Conservation (phyloP, 164 flowering plant genomes). For the Vitis riparia region DNA sequence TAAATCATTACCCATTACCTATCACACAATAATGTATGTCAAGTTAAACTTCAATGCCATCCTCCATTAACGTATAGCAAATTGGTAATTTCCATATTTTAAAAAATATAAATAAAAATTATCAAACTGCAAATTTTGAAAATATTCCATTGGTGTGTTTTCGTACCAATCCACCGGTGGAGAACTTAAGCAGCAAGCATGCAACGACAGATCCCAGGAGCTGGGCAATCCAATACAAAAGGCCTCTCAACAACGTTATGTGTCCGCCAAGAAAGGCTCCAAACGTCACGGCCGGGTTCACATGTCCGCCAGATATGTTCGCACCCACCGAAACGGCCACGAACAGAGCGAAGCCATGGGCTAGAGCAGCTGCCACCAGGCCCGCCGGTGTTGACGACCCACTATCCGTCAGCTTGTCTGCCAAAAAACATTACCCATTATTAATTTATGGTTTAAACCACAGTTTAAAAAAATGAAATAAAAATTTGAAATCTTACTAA, state of each 20-base stretch:
- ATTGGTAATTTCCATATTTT: too few relatives aligned
- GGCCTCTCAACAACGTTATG: slow-evolving; percentile 43
- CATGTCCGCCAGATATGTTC: slow-evolving; percentile 65
- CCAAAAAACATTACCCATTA: background rate
- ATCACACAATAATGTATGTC: too few relatives aligned
- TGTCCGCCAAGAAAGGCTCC: slow-evolving; percentile 58
- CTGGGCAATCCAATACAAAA: slow-evolving; percentile 57
- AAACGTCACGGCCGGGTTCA: slow-evolving; percentile 67
- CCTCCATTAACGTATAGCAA: too few relatives aligned
- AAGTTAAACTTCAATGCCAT: too few relatives aligned
- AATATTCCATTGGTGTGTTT: too few relatives aligned
- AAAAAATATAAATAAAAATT: too few relatives aligned
- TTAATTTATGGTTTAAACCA: background rate
- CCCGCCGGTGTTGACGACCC: slow-evolving; percentile 49
- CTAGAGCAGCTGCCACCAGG: slow-evolving; percentile 49
- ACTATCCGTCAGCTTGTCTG: slow-evolving; percentile 39
- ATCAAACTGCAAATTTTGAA: too few relatives aligned
- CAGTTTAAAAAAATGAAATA: background rate
- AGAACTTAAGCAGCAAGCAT: slow-evolving; percentile 49
- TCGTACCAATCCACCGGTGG: slow-evolving; percentile 54
- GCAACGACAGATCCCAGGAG: slow-evolving; percentile 56
- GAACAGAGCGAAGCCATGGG: slow-evolving; percentile 52
- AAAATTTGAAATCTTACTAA: slow-evolving; percentile 27
- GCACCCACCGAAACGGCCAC: slow-evolving; percentile 59
- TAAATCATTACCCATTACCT: too few relatives aligned